Evolutionary conservation across 2,329 filamentous ascomycete genomes (phyloP), one percentile per base, ranked within the genome.

Genomic region (Clonostachys rosea): DNA sequence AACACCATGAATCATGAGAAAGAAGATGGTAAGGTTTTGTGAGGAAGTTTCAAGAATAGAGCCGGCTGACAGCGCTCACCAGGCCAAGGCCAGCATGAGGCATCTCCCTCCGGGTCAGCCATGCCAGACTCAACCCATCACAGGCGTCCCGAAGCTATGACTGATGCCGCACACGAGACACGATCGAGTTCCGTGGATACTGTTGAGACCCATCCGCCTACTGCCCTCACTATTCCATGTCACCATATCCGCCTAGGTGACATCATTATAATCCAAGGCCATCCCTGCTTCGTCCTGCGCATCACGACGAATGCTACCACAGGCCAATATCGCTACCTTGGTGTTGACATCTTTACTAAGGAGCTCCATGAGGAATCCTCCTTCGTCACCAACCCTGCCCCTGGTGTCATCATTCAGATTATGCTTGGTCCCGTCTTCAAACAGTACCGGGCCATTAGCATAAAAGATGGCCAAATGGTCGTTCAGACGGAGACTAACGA

Each of bases 331-430:
- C 89, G 94, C 69, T 99, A 97, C 84, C 89, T 99, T 55, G 94
- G 94, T 83, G 94, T 99, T 59, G 94, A 99, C 74, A 88, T 99
- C 65, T 99, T 99, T 89, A 96, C 91, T 81, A 95, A 96, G 83
- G 90, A 96, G 79, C 84, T 99, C 57, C 91, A 97, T 67, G 94
- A 99, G 79, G 94, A 99, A 86, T 96, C 90, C 49, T 92, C 87
- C 63, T 96, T 96, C 77, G 85, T 97, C 76, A 91, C 89, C 75
- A 95, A 95, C 87, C 94, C 94, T 56, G 89, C 87, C 57, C 92
- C 92, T 60, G 95, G 89, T 60, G 94, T 99, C 52, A 84, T 97
- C 55, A 92, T 99, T 64, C 94, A 99, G 87, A 97, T 92, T 78
- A 97, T 99, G 91, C 88, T 95, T 58, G 94, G 92, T 62, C 94